Conservation (phyloP, 2,329 filamentous ascomycete species). For the Colletotrichum sp. region DNA sequence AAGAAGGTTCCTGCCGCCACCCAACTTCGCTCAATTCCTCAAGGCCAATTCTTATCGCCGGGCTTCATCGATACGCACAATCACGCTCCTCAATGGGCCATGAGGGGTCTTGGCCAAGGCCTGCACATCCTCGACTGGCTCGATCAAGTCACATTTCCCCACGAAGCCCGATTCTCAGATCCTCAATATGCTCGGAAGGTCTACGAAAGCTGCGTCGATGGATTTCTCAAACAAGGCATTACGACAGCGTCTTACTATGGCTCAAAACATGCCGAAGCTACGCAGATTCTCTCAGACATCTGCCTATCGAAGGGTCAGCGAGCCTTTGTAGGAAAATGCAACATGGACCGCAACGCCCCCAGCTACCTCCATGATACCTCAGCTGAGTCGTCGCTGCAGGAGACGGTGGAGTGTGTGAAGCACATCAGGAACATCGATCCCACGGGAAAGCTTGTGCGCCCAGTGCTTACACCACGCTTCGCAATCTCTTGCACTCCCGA, state of each 20-base stretch:
- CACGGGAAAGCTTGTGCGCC: constrained; percentile 45
- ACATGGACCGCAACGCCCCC: constrained; percentile 64
- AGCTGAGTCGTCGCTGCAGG: constrained; percentile 50
- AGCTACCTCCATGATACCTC: constrained; percentile 56
- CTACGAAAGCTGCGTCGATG: constrained; percentile 59
- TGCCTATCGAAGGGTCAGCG: constrained; percentile 61
- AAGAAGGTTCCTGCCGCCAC: constrained; percentile 12
- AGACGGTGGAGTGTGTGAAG: constrained; percentile 54
- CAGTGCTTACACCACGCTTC: constrained; percentile 64
- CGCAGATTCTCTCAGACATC: constrained; percentile 59
- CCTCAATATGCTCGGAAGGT: constrained; percentile 53
- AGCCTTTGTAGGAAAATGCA: constrained; percentile 67
- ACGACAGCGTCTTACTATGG: constrained; percentile 68
- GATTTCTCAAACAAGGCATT: constrained; percentile 65
- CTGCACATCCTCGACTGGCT: constrained; percentile 68
- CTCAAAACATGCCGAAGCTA: constrained; percentile 61
- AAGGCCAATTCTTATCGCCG: constrained; percentile 60
- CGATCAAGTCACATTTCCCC: constrained; percentile 66
- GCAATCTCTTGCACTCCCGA: constrained; percentile 64
- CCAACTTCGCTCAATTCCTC: constrained; percentile 34
- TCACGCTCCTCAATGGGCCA: constrained; percentile 65
- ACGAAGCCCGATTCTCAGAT: constrained; percentile 66
- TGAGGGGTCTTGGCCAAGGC: constrained; percentile 53
- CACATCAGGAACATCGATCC: constrained; percentile 53
- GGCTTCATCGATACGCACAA: constrained; percentile 73